Base-by-base conservation (phyloP, 345 rosid genomes). In the Diplotaxis tenuifolia region DNA sequence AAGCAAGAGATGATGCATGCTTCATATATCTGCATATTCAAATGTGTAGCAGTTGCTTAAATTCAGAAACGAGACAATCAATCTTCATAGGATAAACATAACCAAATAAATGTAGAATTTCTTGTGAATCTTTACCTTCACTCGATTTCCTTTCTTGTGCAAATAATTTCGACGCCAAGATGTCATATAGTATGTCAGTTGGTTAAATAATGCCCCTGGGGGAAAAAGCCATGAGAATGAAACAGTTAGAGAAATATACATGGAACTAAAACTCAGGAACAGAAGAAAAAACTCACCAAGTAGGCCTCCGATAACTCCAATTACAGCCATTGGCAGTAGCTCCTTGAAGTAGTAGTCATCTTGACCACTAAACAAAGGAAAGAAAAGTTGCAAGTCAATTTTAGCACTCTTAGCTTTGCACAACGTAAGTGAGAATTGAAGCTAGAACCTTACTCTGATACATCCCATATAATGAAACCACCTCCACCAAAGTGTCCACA, bases 401-500 rank as follows among this genome's bases (percentile, higher is more conserved):
- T 23, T 36, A 65, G 64, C 52, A 71, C 49, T 36, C 22, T 59
- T 19, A 28, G 53, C 14, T 27, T 42, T 50, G 36, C 56, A 20
- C 9, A 18, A 21, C 34, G 67, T n/a, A 59, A 57, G 42, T 7
- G 69, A 62, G 63, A 22, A 81, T 25, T 52, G 62, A 77, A 73
- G 18, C 77, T 75, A 68, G 84, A 80, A 69, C 68, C 87, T 80
- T 68, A 95, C 99, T 81, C 97, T 72, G 96, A 89, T 80, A 88
- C 84, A 75, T 92, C 99, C 99, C 99, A 86, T 81, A 92, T 95
- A 16, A 95, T 88, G 81, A 92, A 95, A 73, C 99, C 99, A 18
- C 96, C 99, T 31, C 85, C 78, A 56, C 99, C 99, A 83, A 95
- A 95, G 82, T 92, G 97, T 65, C 97, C 99, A 84, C 99, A 95